Percentiles rank a stretch among this genome's conserved stretches.
phyloP scores from a whole-genome alignment of 148 eudicot species.

The Rhododendron ferrugineum region DNA sequence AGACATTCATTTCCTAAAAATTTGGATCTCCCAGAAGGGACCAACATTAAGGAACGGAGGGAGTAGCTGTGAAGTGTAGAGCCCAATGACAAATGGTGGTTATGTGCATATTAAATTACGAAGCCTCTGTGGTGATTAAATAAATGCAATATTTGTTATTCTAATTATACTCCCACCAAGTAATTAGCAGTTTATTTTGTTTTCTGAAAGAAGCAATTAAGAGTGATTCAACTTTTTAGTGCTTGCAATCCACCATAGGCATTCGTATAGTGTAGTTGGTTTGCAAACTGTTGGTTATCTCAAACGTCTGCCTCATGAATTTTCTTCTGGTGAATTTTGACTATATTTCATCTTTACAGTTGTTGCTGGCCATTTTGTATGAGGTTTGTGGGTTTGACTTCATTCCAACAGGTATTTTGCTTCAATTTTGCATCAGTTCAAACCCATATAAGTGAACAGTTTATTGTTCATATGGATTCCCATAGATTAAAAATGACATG shows the following conservation, averaged over 20 bases:
- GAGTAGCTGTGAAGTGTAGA: background rate
- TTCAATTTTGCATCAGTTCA: background rate
- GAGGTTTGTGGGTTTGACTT: slow-evolving; percentile 6
- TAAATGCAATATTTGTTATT: background rate
- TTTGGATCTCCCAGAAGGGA: background rate
- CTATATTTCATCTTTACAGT: slow-evolving; percentile 6
- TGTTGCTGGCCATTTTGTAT: slow-evolving; percentile 12
- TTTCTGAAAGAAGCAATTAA: background rate
- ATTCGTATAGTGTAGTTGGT: background rate
- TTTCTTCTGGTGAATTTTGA: background rate
- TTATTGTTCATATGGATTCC: background rate
- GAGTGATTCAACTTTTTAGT: background rate
- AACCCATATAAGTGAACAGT: background rate
- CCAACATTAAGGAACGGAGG: background rate
- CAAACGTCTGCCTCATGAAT: background rate
- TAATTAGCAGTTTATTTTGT: background rate
- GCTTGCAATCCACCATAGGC: background rate
- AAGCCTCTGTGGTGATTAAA: background rate
- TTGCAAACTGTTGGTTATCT: background rate
- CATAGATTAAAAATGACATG: background rate
- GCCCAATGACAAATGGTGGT: background rate
- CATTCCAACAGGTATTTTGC: slow-evolving; percentile 5
- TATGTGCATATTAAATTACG: background rate
- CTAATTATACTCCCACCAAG: background rate
- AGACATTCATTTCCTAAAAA: background rate